Percentiles rank a stretch among this genome's conserved stretches.
These are phyloP conservation scores for Acanthamoeba triangularis DNA, from an alignment of 208 protist species.

Conservation along the genomic window DNA sequence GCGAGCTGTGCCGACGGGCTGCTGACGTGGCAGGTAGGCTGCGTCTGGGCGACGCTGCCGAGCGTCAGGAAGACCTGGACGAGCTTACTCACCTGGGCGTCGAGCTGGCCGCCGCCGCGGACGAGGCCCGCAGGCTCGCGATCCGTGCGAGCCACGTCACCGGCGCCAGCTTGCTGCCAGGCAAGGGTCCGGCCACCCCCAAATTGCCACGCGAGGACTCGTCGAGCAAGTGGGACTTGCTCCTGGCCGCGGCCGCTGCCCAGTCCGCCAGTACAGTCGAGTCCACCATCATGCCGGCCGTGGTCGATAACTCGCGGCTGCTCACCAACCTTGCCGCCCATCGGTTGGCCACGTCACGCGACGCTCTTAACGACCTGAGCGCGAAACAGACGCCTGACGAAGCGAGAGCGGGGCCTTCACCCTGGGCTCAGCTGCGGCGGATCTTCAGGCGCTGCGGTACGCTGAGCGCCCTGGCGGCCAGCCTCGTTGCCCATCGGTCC, in stretches of 20 bases:
- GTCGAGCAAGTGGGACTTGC: background rate
- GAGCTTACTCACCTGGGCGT: background rate
- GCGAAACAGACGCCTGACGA: background rate
- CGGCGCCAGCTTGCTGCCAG: background rate
- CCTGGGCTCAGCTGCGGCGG: background rate
- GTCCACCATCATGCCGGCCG: background rate
- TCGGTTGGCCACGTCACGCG: background rate
- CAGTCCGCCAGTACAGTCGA: background rate
- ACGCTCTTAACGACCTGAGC: too few relatives aligned
- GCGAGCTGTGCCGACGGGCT: background rate
- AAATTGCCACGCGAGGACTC: background rate
- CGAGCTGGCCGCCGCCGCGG: background rate
- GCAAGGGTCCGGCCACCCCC: background rate
- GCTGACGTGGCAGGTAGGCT: background rate
- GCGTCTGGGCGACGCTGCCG: too few relatives aligned
- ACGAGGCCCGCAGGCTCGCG: background rate
- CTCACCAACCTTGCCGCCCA: background rate
- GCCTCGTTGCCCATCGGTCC: background rate
- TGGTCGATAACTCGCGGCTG: background rate
- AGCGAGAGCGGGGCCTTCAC: too few relatives aligned
- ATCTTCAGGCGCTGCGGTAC: background rate
- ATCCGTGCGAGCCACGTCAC: background rate
- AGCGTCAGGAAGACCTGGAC: background rate
- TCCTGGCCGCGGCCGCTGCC: too few relatives aligned
- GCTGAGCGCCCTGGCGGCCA: background rate